Conservation (phyloP, 2,329 filamentous ascomycete genomes). For the Westerdykella sp. region DNA sequence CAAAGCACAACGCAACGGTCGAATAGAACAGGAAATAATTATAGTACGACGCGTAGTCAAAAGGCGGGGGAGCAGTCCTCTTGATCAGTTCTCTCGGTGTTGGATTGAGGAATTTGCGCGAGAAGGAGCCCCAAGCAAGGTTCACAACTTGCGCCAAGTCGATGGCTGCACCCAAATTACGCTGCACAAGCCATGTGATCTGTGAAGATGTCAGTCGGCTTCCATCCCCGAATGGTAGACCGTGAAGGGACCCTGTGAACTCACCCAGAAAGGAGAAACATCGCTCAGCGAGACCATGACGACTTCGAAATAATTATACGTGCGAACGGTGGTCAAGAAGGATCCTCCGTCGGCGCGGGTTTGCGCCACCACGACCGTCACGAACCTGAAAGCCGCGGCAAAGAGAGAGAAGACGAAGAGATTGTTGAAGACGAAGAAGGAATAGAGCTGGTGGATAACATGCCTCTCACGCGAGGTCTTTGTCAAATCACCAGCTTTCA, state of each 20-base stretch:
- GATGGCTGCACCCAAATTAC: constrained; percentile 86
- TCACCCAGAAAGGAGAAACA: constrained; percentile 88
- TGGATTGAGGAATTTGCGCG: constrained; percentile 75
- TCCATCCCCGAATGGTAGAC: background rate
- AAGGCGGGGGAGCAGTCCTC: constrained; percentile 81
- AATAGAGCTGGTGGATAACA: constrained; percentile 82
- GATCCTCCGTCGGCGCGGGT: constrained; percentile 49
- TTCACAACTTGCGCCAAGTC: constrained; percentile 87
- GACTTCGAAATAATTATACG: constrained; percentile 56
- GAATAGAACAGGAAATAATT: constrained; percentile 96
- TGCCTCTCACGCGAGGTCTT: constrained; percentile 91
- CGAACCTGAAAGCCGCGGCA: constrained; percentile 70
- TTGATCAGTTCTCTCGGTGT: constrained; percentile 90
- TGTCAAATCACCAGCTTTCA: constrained; percentile 77
- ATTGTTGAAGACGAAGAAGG: constrained; percentile 98
- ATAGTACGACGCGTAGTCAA: constrained; percentile 96
- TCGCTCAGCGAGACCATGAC: constrained; percentile 71
- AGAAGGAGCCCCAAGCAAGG: constrained; percentile 76
- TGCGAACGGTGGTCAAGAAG: constrained; percentile 59
- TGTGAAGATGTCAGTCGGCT: background rate
- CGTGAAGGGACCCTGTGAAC: constrained; percentile 49
- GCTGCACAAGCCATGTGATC: constrained; percentile 60
- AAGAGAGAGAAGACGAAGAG: constrained; percentile 90
- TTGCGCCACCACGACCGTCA: constrained; percentile 56
- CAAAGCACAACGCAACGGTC: constrained; percentile 81